These are phyloP conservation scores for Calycina marina DNA, from an alignment of 2,329 filamentous ascomycete genomes.

Conservation along the genomic window DNA sequence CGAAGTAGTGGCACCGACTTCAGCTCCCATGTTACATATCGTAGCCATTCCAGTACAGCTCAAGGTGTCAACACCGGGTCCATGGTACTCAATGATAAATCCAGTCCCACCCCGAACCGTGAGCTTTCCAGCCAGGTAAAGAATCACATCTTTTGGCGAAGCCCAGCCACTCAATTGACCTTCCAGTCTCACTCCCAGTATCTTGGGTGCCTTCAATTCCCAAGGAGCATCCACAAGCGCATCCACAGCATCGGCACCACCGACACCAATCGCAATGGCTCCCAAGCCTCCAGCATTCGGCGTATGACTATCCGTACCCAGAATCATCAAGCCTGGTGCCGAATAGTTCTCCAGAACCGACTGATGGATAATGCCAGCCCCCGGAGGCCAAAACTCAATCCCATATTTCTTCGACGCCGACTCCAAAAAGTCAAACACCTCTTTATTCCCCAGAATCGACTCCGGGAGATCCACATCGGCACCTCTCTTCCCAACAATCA, in stretches of 20 bases:
- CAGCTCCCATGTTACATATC: conserved; percentile 72
- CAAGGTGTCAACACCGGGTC: conserved; percentile 74
- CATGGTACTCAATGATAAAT: conserved; percentile 88
- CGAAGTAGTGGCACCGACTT: conserved; percentile 72
- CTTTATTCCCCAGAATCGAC: conserved; percentile 82
- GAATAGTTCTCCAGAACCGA: conserved; percentile 96
- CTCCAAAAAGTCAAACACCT: conserved; percentile 96
- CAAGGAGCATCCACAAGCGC: conserved; percentile 91
- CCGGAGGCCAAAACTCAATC: conserved; percentile 91
- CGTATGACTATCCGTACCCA: conserved; percentile 93
- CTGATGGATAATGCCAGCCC: conserved; percentile 93
- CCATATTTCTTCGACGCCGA: conserved; percentile 82
- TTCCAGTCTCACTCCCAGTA: conserved; percentile 72
- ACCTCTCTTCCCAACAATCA: conserved; percentile 91
- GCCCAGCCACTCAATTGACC: conserved; percentile 83
- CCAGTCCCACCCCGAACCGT: conserved; percentile 92
- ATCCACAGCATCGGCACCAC: conserved; percentile 93
- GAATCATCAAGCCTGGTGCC: conserved; percentile 95
- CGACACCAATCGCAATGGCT: conserved; percentile 91
- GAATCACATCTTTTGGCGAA: conserved; percentile 88
- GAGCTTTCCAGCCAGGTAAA: conserved; percentile 74
- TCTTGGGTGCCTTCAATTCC: conserved; percentile 90
- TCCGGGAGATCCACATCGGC: conserved; percentile 72
- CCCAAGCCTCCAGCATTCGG: conserved; percentile 93
- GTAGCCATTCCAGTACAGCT: conserved; percentile 92